Conservation (phyloP, 352 stramenopile species). For the Phytopythium ostracodes region DNA sequence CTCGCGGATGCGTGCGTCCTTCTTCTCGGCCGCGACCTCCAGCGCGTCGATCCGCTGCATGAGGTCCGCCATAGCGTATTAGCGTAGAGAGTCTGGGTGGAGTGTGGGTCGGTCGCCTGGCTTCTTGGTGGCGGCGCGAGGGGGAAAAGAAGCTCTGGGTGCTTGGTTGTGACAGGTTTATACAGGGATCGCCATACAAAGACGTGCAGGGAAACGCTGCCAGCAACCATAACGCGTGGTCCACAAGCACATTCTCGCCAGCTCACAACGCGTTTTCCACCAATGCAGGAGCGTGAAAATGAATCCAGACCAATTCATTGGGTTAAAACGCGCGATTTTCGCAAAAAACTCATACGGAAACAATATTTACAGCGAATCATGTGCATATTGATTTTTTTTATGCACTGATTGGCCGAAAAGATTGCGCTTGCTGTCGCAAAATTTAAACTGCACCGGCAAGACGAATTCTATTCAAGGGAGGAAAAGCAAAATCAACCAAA, state of each 20-base stretch:
- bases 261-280: background rate
- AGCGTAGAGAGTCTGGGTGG: background rate
- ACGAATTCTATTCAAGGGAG: background rate
- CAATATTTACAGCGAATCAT: background rate
- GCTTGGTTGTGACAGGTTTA: background rate
- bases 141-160: background rate
- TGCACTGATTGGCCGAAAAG: background rate
- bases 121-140: background rate
- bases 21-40: slow-evolving; percentile 28
- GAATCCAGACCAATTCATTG: background rate
- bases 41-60: slow-evolving; percentile 36
- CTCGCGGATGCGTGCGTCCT: slow-evolving; percentile 24
- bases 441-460: background rate
- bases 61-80: slow-evolving; percentile 17
- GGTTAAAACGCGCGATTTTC: background rate
- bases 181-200: background rate
- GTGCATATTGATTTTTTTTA: background rate
- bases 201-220: background rate
- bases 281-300: background rate
- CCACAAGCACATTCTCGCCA: slow-evolving; percentile 17
- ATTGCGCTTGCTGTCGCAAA: background rate
- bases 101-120: background rate
- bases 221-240: slow-evolving; percentile 1
- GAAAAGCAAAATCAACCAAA: background rate
- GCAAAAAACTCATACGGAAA: too few species aligned